Percentiles rank a stretch among this genome's conserved stretches.
Evolutionary conservation across 2,329 filamentous ascomycete genomes (phyloP).

Genomic region (Diaporthe citri): DNA sequence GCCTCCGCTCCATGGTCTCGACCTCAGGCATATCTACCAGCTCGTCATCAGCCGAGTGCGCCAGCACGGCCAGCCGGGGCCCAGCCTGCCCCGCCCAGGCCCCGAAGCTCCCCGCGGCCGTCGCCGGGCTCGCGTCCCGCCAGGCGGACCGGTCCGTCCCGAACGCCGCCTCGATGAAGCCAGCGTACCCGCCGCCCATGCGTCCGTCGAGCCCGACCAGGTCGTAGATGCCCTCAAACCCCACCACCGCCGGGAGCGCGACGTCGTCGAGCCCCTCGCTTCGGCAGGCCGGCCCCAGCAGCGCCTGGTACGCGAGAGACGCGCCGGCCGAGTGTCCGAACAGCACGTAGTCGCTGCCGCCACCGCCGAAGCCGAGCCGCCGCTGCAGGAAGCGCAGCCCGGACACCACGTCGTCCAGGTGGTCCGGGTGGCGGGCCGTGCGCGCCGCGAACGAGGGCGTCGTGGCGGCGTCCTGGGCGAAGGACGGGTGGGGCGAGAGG

Average conservation of each 20-base stretch:
- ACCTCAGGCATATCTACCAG: conserved; percentile 70
- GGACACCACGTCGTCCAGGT: conserved; percentile 67
- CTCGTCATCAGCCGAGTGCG: conserved; percentile 61
- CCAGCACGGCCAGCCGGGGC: conserved; percentile 54
- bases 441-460: conserved; percentile 51
- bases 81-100: conserved; percentile 50
- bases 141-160: conserved; percentile 64
- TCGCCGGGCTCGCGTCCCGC: conserved; percentile 68
- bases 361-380: conserved; percentile 43
- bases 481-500: conserved; percentile 66
- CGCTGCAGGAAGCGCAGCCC: conserved; percentile 64
- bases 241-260: conserved; percentile 65
- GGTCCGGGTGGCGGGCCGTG: conserved; percentile 69
- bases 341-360: conserved; percentile 62
- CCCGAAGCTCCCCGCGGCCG: conserved; percentile 56
- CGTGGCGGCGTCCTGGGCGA: conserved; percentile 57
- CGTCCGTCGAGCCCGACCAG: conserved; percentile 65
- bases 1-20: conserved; percentile 64
- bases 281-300: conserved; percentile 57
- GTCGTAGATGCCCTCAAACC: conserved; percentile 77
- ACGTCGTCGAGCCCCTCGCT: conserved; percentile 46
- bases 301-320: conserved; percentile 72
- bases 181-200: conserved; percentile 62
- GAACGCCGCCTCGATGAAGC: conserved; percentile 72
- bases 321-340: conserved; percentile 74